Conservation (phyloP, 305 asterid genomes). For the Plantago lanceolata region DNA sequence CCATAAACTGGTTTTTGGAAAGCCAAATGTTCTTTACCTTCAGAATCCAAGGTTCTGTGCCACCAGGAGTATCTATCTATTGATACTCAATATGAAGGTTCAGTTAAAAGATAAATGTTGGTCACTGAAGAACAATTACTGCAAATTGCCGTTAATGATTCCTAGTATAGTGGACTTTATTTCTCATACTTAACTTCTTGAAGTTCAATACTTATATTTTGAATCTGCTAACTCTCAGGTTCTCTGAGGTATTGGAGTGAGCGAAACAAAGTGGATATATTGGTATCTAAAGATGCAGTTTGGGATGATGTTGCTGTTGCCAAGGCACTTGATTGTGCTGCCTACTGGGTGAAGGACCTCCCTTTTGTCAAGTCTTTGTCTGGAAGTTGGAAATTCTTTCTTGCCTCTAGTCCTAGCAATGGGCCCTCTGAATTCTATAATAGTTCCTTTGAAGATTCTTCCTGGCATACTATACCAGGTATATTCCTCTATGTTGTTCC, state of each 20-base stretch:
- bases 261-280: conserved; percentile 63
- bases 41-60: too few relatives aligned
- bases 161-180: background rate
- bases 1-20: too few relatives aligned
- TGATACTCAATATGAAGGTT: too few relatives aligned
- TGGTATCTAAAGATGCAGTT: conserved; percentile 60
- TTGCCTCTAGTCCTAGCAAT: conserved; percentile 54
- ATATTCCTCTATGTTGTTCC: background rate
- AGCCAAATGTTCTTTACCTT: too few relatives aligned
- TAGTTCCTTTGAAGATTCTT: conserved; percentile 64
- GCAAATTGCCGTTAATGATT: too few relatives aligned
- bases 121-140: too few relatives aligned
- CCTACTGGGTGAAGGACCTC: conserved; percentile 70
- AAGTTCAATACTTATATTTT: conserved; percentile 20
- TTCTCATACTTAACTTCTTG: conserved; percentile 5
- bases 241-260: conserved; percentile 86
- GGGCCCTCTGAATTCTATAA: conserved; percentile 57
- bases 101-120: too few relatives aligned
- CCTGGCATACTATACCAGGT: conserved; percentile 87
- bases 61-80: too few relatives aligned
- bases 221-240: conserved; percentile 41
- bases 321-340: conserved; percentile 80
- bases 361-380: conserved; percentile 82
- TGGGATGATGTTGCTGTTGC: conserved; percentile 88
- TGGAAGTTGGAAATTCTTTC: conserved; percentile 76